Evolutionary conservation across 2,329 filamentous ascomycete genomes (phyloP).

Genomic region (Sclerotinia nivalis): DNA sequence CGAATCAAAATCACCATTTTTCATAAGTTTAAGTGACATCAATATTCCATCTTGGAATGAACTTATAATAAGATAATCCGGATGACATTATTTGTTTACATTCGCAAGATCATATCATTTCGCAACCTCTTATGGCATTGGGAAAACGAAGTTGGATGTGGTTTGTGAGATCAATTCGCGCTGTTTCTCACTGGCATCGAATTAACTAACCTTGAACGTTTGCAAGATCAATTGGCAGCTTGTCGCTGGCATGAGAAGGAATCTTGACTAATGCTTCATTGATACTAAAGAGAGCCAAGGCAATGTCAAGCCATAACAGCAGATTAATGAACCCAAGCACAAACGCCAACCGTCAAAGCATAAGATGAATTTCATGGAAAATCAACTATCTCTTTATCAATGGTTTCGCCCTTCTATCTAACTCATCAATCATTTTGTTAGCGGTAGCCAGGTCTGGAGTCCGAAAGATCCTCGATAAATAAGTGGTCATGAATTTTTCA

Average conservation of each 20-base stretch:
- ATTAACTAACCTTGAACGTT: not conserved
- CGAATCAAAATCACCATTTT: not conserved
- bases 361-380: conserved; percentile 10
- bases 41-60: not conserved
- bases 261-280: not conserved
- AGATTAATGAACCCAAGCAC: not conserved
- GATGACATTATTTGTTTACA: not conserved
- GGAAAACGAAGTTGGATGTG: not conserved
- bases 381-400: conserved; percentile 18
- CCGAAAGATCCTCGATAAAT: not conserved
- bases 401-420: conserved; percentile 25
- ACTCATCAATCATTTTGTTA: conserved; percentile 10
- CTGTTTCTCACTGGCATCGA: not conserved
- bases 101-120: not conserved
- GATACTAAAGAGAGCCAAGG: not conserved
- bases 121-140: not conserved
- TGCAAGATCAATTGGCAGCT: not conserved
- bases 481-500: not conserved
- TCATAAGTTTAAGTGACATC: not conserved
- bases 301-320: not conserved
- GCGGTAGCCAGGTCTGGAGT: not conserved
- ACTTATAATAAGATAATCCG: not conserved
- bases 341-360: not conserved
- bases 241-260: not conserved
- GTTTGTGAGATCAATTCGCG: not conserved